Evolutionary conservation across 495 filamentous ascomycete species (phyloP), one percentile per base, ranked within the genome.

Genomic region (Penicillium canescens): DNA sequence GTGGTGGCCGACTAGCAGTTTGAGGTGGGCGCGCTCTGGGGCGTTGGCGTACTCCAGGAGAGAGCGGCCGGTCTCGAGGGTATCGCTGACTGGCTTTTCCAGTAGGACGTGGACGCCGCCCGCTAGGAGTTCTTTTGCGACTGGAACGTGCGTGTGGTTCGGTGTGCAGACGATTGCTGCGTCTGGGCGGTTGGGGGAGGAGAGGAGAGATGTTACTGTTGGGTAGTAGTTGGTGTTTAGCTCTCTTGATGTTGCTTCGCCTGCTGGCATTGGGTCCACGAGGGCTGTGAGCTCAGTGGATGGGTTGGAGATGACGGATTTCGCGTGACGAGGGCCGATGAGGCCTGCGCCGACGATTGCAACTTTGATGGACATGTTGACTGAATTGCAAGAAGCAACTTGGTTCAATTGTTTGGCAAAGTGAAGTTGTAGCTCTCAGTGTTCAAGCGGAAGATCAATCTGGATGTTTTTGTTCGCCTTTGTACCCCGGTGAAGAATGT

Each of bases 111-210:
- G 77, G 36, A 85, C 67, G 2, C 75, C 78, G 10, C 61, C 71
- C 0, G 69, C 55, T 12, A 83, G 70, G 10, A 84, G 73, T 37
- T 79, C 70, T 18, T 76, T 74, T 5, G 79, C 63, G 12, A 84
- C 52, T 10, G 74, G 51, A 18, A 82, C 80, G 56, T 85, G 82
- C 1, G 77, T 80, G 60, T 77, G 67, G 54, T 85, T 86, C 5
- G 83, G 82, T 1, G 82, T 85, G 67, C 79, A 82, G 47, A 85
- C 73, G 23, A 85, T 80, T 13, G 82, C 82, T 31, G 79, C 82
- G 36, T 84, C 72, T 11, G 79, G 79, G 8, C 52, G 59, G 28
- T 62, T 47, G 3, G 51, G 8, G 20, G 73, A 72, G 14, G 65
- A 46, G 1, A 85, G 65, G 42, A 84, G 71, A 0, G 63, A 66